Conservation (phyloP, 768 basidiomycete species). For the Leccinum rimulosum region DNA sequence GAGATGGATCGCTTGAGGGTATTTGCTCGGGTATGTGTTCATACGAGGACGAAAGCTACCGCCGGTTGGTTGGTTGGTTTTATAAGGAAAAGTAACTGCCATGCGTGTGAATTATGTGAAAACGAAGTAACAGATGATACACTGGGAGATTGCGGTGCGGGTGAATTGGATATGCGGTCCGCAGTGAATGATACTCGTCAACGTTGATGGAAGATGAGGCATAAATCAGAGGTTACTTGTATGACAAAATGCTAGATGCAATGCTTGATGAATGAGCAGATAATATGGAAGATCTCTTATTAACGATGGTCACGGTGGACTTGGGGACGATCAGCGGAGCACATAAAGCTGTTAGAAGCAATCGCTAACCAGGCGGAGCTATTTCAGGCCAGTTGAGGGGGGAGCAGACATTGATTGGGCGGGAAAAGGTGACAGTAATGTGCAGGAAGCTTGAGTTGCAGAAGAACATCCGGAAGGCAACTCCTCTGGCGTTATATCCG, state of each 20-base stretch:
- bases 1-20: slow-evolving; percentile 34
- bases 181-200: slow-evolving; percentile 11
- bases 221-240: slow-evolving; percentile 17
- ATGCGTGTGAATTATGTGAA: slow-evolving; percentile 57
- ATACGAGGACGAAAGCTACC: slow-evolving; percentile 54
- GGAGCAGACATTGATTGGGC: slow-evolving; percentile 28
- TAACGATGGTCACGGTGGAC: slow-evolving; percentile 46
- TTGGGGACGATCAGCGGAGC: slow-evolving; percentile 26
- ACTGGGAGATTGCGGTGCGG: slow-evolving; percentile 55
- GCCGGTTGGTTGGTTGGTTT: neutral
- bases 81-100: slow-evolving; percentile 13
- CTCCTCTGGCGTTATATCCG: slow-evolving; percentile 15
- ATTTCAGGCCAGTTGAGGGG: slow-evolving; percentile 46
- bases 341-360: neutral
- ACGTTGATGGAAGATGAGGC: neutral
- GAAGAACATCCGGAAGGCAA: slow-evolving; percentile 17
- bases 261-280: slow-evolving; percentile 45
- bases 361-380: slow-evolving; percentile 58
- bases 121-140: slow-evolving; percentile 63
- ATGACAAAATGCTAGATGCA: slow-evolving; percentile 36
- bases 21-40: slow-evolving; percentile 51
- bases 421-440: slow-evolving; percentile 10
- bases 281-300: slow-evolving; percentile 34
- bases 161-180: slow-evolving; percentile 38
- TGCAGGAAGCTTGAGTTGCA: slow-evolving; percentile 7